Evolutionary conservation across 2,329 filamentous ascomycete species (phyloP).

Genomic region (Colletotrichum falcatum): DNA sequence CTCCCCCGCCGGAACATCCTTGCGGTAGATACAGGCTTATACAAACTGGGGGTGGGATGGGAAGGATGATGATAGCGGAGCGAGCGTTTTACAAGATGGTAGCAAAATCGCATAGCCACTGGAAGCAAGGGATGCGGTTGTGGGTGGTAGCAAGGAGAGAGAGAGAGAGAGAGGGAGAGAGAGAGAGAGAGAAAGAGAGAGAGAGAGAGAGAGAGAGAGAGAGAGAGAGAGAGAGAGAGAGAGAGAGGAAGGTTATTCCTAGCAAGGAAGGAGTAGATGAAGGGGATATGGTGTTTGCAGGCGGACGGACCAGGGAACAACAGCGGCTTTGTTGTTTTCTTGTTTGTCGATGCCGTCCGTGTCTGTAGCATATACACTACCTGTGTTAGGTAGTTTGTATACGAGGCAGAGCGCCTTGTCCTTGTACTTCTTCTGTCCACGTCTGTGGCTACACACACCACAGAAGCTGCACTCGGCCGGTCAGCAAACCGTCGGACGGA

Average conservation of each 20-base stretch:
- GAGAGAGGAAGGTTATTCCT: constrained; percentile 21
- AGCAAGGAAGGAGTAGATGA: neutral
- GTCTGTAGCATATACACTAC: too few relatives aligned
- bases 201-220: constrained; percentile 21
- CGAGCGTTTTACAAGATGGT: constrained; percentile 52
- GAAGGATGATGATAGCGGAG: too few relatives aligned
- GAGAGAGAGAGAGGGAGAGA: constrained; percentile 21
- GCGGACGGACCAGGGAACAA: neutral
- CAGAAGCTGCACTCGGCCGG: constrained; percentile 14
- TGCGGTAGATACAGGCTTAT: constrained; percentile 55
- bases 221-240: constrained; percentile 19
- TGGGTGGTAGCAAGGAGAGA: constrained; percentile 45
- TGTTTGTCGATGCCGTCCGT: constrained; percentile 21
- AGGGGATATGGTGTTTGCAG: constrained; percentile 2
- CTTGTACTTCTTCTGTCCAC: too few relatives aligned
- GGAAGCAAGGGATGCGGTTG: constrained; percentile 53
- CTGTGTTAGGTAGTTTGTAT: too few relatives aligned
- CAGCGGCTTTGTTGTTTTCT: neutral
- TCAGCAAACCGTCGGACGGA: neutral
- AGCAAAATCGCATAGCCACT: constrained; percentile 54
- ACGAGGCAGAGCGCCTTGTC: too few relatives aligned
- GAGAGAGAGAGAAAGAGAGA: constrained; percentile 21
- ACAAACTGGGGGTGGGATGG: too few relatives aligned
- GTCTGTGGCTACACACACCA: neutral
- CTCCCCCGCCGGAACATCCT: constrained; percentile 57